These are phyloP conservation scores for Vaccinium macrocarpon DNA, from an alignment of 148 eudicot genomes.

Conservation along the genomic window DNA sequence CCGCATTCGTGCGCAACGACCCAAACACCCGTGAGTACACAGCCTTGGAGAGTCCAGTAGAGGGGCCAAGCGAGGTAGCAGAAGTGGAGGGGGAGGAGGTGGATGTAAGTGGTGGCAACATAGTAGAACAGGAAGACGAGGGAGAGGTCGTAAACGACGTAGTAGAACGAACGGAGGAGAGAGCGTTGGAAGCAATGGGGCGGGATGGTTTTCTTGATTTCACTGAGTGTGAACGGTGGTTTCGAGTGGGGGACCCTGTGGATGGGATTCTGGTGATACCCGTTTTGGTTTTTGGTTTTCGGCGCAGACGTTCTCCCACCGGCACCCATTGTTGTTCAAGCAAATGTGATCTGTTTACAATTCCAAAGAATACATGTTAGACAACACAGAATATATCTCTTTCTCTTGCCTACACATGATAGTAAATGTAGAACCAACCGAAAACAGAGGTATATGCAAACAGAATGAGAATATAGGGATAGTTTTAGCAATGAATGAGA, in stretches of 20 bases:
- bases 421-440: background rate
- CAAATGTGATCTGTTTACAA: background rate
- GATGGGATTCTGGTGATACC: slow-evolving; percentile 13
- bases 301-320: slow-evolving; percentile 29
- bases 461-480: background rate
- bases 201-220: slow-evolving; percentile 53
- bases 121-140: slow-evolving; percentile 34
- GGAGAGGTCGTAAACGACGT: slow-evolving; percentile 33
- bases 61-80: slow-evolving; percentile 43
- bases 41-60: slow-evolving; percentile 49
- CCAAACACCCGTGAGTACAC: slow-evolving; percentile 54
- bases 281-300: slow-evolving; percentile 10
- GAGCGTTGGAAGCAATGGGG: slow-evolving; percentile 62
- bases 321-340: slow-evolving; percentile 32
- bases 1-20: slow-evolving; percentile 72
- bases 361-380: background rate
- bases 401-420: background rate
- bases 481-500: background rate
- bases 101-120: slow-evolving; percentile 31
- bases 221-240: slow-evolving; percentile 59
- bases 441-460: background rate
- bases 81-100: slow-evolving; percentile 27
- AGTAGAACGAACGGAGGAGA: slow-evolving; percentile 42
- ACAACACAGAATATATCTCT: background rate
- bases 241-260: slow-evolving; percentile 39